Percentiles rank a stretch among this genome's conserved stretches.
phyloP scores from a whole-genome alignment of 495 filamentous ascomycete species.

The Talaromyces thailandensis region DNA sequence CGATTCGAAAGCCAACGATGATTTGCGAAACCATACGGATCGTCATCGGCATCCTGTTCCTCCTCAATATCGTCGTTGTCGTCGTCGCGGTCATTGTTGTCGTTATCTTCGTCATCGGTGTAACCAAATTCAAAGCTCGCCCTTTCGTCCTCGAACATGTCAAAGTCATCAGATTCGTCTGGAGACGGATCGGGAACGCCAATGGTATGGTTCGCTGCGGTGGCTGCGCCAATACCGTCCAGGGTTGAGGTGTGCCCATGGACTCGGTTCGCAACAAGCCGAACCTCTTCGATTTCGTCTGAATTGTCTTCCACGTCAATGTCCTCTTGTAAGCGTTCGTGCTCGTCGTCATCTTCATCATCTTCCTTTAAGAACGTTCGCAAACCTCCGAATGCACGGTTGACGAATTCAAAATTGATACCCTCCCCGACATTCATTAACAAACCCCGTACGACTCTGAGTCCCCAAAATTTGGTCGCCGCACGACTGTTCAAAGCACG shows the following conservation, averaged over 20 bases:
- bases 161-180: constrained; percentile 14
- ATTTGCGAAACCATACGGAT: constrained; percentile 10
- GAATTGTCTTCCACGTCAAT: constrained; percentile 34
- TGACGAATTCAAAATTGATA: constrained; percentile 49
- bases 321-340: constrained; percentile 35
- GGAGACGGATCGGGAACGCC: constrained; percentile 1
- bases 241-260: background rate
- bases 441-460: constrained; percentile 52
- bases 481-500: constrained; percentile 28
- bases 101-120: constrained; percentile 13
- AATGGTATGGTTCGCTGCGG: background rate
- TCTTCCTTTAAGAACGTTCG: constrained; percentile 27
- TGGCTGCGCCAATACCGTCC: background rate
- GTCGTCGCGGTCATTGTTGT: constrained; percentile 21
- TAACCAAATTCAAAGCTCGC: constrained; percentile 4
- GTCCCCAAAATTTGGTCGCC: constrained; percentile 49
- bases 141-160: constrained; percentile 10
- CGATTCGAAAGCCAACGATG: constrained; percentile 13
- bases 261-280: constrained; percentile 10
- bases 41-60: constrained; percentile 21
- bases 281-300: constrained; percentile 24
- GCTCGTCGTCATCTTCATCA: constrained; percentile 24
- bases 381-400: constrained; percentile 55
- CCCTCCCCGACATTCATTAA: constrained; percentile 51
- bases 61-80: constrained; percentile 23